Evolutionary conservation across 2,329 filamentous ascomycete species (phyloP).

Genomic region (Neonectria ditissima): DNA sequence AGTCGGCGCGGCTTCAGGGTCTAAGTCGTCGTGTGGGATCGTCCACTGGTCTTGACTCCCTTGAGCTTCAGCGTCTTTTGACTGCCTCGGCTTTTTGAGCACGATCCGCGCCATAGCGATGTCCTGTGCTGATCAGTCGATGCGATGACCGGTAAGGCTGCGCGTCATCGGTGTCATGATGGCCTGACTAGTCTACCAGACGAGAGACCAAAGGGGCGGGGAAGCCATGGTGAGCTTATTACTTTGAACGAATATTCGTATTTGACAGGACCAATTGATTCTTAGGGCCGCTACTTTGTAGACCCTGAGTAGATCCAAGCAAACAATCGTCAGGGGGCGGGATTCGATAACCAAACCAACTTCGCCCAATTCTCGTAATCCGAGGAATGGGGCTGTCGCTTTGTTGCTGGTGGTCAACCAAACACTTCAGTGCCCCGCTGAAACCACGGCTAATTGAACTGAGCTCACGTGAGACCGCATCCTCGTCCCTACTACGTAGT

Average conservation of each 20-base stretch:
- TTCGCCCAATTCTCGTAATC: neutral
- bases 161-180: neutral
- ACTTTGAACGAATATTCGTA: too few relatives aligned
- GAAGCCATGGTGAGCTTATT: too few relatives aligned
- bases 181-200: too few relatives aligned
- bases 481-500: conserved; percentile 10
- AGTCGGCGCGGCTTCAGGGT: neutral
- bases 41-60: neutral
- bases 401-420: neutral
- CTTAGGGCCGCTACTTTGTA: too few relatives aligned
- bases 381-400: neutral
- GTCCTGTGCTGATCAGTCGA: neutral
- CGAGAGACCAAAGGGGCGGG: too few relatives aligned
- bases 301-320: too few relatives aligned
- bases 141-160: neutral
- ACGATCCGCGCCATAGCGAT: neutral
- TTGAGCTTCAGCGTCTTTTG: conserved; percentile 2
- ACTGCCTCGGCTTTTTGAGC: neutral
- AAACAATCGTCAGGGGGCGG: neutral
- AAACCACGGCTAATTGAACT: conserved; percentile 5
- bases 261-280: too few relatives aligned
- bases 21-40: neutral
- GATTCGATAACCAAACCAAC: neutral
- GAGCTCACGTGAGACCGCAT: conserved; percentile 24
- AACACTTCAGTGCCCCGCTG: neutral